phyloP scores from a whole-genome alignment of 2,329 filamentous ascomycete species.

The Leptographium wingfieldii region DNA sequence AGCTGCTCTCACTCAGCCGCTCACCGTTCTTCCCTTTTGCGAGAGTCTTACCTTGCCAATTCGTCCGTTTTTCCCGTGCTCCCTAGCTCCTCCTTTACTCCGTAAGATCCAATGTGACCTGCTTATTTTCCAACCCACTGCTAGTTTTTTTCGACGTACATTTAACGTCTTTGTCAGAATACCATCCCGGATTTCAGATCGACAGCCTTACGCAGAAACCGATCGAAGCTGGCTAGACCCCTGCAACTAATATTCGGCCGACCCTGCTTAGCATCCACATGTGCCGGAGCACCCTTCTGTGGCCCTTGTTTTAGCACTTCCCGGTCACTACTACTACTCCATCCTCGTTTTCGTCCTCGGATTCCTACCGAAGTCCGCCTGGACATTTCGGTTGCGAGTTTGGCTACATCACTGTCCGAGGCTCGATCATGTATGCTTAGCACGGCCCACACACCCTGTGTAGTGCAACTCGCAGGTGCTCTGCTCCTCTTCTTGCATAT shows the following conservation, averaged over 20 bases:
- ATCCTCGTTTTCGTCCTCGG: neutral
- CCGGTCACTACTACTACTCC: neutral
- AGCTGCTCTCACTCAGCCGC: neutral
- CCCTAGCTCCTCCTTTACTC: neutral
- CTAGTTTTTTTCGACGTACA: neutral
- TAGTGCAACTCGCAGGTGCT: neutral
- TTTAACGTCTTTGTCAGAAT: neutral
- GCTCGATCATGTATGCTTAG: neutral
- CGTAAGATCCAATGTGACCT: neutral
- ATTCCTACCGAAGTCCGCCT: neutral
- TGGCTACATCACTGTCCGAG: neutral
- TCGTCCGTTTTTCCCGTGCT: neutral
- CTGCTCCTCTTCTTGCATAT: neutral
- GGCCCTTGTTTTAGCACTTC: neutral
- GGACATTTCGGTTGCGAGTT: neutral
- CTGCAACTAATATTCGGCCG: neutral
- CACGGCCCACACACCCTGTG: neutral
- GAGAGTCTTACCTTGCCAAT: neutral
- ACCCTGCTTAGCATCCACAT: neutral
- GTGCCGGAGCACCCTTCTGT: neutral
- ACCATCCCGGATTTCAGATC: neutral
- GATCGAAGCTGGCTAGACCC: neutral
- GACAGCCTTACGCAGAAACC: neutral
- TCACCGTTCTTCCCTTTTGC: constrained; percentile 1
- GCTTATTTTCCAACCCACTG: neutral